These are phyloP conservation scores for Prillingera fragicola DNA, from an alignment of 1,284 basidiomycete genomes.

Conservation along the genomic window DNA sequence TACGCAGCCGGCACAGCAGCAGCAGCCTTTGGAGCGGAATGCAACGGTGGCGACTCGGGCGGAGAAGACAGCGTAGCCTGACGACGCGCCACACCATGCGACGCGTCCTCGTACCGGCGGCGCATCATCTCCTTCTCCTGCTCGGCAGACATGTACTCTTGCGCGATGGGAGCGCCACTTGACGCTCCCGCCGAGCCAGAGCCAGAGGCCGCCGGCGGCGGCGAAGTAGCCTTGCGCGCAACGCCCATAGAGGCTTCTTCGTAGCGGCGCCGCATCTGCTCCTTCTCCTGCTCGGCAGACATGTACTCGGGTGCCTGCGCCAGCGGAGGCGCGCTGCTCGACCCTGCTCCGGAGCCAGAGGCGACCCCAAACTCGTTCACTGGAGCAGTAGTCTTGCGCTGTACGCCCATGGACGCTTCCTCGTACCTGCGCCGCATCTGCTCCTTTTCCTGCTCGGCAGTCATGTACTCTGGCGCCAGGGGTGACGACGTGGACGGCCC, in stretches of 20 bases:
- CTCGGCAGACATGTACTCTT: slow-evolving; percentile 14
- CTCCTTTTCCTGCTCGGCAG: slow-evolving; percentile 23
- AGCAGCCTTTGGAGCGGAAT: too few species aligned
- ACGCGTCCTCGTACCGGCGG: slow-evolving; percentile 43
- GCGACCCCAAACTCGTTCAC: background rate
- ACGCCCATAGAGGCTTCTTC: slow-evolving; percentile 15
- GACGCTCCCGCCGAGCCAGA: too few species aligned
- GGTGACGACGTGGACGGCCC: too few species aligned
- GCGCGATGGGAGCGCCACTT: too few species aligned
- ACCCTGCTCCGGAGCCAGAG: too few species aligned
- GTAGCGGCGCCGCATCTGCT: slow-evolving; percentile 36
- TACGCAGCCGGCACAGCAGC: too few species aligned
- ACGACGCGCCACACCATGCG: slow-evolving; percentile 46
- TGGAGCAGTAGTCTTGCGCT: background rate
- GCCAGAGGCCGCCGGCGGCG: too few species aligned
- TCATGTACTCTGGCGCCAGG: slow-evolving; percentile 2
- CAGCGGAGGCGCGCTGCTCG: too few species aligned
- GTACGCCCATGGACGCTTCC: slow-evolving; percentile 52
- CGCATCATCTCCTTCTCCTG: slow-evolving; percentile 24
- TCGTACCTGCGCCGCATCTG: slow-evolving; percentile 21
- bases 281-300: slow-evolving; percentile 30
- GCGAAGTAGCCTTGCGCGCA: too few species aligned
- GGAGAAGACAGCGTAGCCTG: too few species aligned
- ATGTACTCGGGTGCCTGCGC: background rate
- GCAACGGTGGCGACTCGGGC: too few species aligned